Percentiles rank a stretch among this genome's conserved stretches.
Conservation (phyloP, 2,329 filamentous ascomycete genomes). For the Xylariaceae sp. region DNA sequence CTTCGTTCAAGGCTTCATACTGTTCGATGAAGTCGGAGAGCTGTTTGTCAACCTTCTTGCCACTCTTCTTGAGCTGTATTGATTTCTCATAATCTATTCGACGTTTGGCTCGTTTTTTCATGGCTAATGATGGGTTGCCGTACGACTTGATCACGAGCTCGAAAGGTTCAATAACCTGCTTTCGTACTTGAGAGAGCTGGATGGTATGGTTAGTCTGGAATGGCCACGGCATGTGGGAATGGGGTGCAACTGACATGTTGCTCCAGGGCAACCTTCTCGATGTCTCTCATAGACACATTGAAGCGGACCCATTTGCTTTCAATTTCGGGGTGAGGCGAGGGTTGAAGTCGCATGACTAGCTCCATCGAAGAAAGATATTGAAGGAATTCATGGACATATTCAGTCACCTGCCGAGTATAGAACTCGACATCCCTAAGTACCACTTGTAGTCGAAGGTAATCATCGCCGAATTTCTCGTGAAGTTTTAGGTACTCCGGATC, state of each 20-base stretch:
- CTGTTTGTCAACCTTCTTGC: slow-evolving; percentile 86
- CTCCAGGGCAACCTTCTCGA: slow-evolving; percentile 79
- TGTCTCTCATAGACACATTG: slow-evolving; percentile 82
- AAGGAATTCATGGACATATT: slow-evolving; percentile 80
- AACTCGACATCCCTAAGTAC: slow-evolving; percentile 92
- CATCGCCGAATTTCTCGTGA: slow-evolving; percentile 85
- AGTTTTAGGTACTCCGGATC: slow-evolving; percentile 81
- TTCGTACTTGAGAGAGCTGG: slow-evolving; percentile 68
- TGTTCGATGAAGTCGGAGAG: slow-evolving; percentile 82
- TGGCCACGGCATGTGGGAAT: slow-evolving; percentile 11
- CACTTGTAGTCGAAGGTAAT: slow-evolving; percentile 89
- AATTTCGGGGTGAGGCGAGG: slow-evolving; percentile 76
- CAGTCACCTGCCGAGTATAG: slow-evolving; percentile 79
- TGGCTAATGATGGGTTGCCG: slow-evolving; percentile 81
- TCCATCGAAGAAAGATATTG: slow-evolving; percentile 83
- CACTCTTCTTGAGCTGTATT: slow-evolving; percentile 74
- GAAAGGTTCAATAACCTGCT: slow-evolving; percentile 84
- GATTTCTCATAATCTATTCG: slow-evolving; percentile 85
- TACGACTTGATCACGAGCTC: slow-evolving; percentile 78
- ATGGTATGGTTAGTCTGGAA: slow-evolving; percentile 29
- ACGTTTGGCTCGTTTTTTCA: slow-evolving; percentile 94
- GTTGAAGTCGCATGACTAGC: slow-evolving; percentile 72
- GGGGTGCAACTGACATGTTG: slow-evolving; percentile 68
- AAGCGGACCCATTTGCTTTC: slow-evolving; percentile 95
- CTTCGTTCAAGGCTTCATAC: slow-evolving; percentile 89